Evolutionary conservation across 108 stramenopile species (phyloP).

Genomic region (Bacterosira constricta): DNA sequence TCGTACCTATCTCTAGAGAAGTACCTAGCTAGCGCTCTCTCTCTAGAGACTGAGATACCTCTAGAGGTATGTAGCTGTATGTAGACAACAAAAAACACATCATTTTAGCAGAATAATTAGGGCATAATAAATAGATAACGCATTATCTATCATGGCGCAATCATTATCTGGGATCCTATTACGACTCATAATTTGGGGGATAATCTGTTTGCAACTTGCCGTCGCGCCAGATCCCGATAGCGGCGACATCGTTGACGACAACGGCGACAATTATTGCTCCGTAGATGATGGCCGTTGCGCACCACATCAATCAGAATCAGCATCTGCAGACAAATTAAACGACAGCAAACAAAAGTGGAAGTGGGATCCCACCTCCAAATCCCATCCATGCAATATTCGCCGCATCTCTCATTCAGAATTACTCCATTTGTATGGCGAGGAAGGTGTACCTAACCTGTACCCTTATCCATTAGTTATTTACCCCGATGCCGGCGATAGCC

Average conservation of each 20-base stretch:
- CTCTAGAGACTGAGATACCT: too few species aligned
- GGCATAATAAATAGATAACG: neutral
- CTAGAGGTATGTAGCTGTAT: too few species aligned
- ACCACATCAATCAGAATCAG: neutral
- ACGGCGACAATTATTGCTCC: neutral
- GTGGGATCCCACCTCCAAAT: conserved; percentile 63
- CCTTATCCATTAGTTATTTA: conserved; percentile 62
- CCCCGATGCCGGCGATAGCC: conserved; percentile 12
- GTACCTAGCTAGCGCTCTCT: too few species aligned
- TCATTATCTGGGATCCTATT: neutral
- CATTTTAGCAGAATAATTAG: neutral
- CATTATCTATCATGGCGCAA: neutral
- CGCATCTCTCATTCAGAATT: conserved; percentile 52
- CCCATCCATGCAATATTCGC: conserved; percentile 70
- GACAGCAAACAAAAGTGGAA: conserved; percentile 35
- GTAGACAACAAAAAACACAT: too few species aligned
- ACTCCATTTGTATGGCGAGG: conserved; percentile 33
- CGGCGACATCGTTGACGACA: neutral
- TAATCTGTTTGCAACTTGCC: neutral
- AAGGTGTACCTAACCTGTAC: conserved; percentile 60
- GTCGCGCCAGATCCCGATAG: neutral
- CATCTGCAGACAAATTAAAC: neutral
- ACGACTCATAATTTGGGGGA: neutral
- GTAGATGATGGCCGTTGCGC: neutral
- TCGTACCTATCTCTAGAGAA: too few species aligned